phyloP scores from a whole-genome alignment of 1,284 basidiomycete genomes.

The Microbotryomycetes sp. region DNA sequence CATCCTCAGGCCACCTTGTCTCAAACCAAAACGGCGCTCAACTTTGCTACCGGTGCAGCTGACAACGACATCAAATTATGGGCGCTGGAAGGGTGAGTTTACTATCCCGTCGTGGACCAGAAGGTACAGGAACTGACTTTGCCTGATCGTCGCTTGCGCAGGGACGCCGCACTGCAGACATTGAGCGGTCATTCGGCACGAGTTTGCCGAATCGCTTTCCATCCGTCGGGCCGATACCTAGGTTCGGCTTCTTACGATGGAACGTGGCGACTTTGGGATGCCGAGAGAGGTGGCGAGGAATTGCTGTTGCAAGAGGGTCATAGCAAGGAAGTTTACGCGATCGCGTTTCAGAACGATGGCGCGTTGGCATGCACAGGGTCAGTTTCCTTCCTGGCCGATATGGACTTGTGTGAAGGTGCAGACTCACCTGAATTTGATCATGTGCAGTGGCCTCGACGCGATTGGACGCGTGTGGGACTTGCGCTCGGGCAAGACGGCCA shows the following conservation, averaged over 20 bases:
- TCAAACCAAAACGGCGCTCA: conserved; percentile 62
- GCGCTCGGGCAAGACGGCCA: conserved; percentile 87
- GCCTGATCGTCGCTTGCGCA: conserved; percentile 40
- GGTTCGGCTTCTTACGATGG: conserved; percentile 96
- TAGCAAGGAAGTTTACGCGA: conserved; percentile 89
- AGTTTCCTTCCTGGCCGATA: conserved; percentile 35
- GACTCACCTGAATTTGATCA: not conserved
- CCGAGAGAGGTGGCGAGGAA: conserved; percentile 64
- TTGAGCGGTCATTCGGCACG: conserved; percentile 84
- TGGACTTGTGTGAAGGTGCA: no score
- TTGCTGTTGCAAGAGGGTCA: conserved; percentile 92
- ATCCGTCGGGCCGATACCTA: conserved; percentile 86
- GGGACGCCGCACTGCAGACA: conserved; percentile 70
- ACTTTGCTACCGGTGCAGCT: conserved; percentile 84
- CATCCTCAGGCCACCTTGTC: conserved; percentile 87
- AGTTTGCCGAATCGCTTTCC: conserved; percentile 89
- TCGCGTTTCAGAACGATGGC: conserved; percentile 94
- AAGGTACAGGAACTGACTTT: no score
- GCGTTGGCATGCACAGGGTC: conserved; percentile 87
- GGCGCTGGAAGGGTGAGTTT: conserved; percentile 68
- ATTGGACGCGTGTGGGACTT: conserved; percentile 97
- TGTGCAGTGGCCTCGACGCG: conserved; percentile 78
- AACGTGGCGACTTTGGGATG: conserved; percentile 98
- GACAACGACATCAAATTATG: conserved; percentile 82
- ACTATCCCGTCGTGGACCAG: not conserved